Conservation (phyloP, 371 early-diverging fungal species). For the Zychaea mexicana region DNA sequence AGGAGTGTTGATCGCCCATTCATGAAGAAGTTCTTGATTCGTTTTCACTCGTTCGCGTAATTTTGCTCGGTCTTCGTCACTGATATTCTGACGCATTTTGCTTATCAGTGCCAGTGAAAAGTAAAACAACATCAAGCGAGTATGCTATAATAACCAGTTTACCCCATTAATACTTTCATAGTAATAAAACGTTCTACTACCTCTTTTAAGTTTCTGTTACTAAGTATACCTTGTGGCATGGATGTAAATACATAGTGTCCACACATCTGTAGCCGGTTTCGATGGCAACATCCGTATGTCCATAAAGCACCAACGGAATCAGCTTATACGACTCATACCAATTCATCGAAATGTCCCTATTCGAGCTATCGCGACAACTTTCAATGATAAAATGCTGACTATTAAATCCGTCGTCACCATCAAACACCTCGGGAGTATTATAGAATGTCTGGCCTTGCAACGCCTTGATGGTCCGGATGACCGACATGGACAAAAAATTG, state of each 20-base stretch:
- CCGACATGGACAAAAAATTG: constrained; percentile 34
- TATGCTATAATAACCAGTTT: no score
- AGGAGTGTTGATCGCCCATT: constrained; percentile 30
- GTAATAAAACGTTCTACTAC: no score
- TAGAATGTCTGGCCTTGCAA: constrained; percentile 42
- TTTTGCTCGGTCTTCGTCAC: constrained; percentile 12
- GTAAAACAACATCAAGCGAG: constrained; percentile 28
- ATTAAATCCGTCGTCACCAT: constrained; percentile 47
- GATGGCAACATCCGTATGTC: constrained; percentile 38
- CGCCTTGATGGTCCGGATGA: constrained; percentile 43
- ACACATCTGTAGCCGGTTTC: constrained; percentile 31
- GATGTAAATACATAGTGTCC: constrained; percentile 32
- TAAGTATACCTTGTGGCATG: constrained; percentile 40
- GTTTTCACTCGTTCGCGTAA: constrained; percentile 20
- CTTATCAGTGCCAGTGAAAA: constrained; percentile 40
- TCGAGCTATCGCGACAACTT: constrained; percentile 33
- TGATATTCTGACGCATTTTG: constrained; percentile 20
- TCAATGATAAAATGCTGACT: constrained; percentile 40
- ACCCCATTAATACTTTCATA: no score
- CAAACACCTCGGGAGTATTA: constrained; percentile 28
- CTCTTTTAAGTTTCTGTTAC: no score
- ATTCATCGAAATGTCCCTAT: constrained; percentile 32
- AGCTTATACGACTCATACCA: constrained; percentile 45
- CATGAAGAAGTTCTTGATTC: constrained; percentile 28
- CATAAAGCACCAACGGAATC: constrained; percentile 42